Base-by-base conservation (phyloP, 2,329 filamentous ascomycete genomes). In the Albophoma yamanashiensis region DNA sequence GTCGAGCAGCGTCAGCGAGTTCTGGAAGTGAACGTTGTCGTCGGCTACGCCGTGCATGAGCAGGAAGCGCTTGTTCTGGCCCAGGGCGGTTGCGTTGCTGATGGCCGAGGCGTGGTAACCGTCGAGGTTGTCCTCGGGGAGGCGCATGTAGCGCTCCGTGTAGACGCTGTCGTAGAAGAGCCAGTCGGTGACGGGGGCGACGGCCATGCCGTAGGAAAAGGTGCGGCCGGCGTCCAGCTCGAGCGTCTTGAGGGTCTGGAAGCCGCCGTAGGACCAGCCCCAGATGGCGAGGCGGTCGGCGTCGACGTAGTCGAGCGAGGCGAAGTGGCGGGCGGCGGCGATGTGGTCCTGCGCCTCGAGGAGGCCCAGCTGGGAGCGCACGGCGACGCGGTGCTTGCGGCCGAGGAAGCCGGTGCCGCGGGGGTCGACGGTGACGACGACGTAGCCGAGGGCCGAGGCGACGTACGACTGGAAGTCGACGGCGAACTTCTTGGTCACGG, bases 151-250 rank as follows among this genome's bases (percentile, higher is more conserved):
- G 42, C 94, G 86, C 75, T 97, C 92, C 0, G 92, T 95, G 77
- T 97, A 97, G 68, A 97, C 87, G 61, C 86, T 90, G 75, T 97
- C 90, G 75, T 99, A 99, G 75, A 89, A 96, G 60, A 89, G 83
- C 94, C 94, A 99, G 74, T 99, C 92, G 0, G 93, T 97, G n/a
- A 99, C 94, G 22, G 94, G 94, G 1, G 94, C 94, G 58, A 99
- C 95, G 8, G 95, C 92, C 89, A 99, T 96, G 66, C 94, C 95
- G 72, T 99, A 99, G 64, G 87, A 87, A 78, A 97, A 99, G 0
- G 92, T 97, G 69, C 85, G 73, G 6, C 95, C 94, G 11, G 85
- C 93, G 71, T 99, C 94, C 63, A 85, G 83, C 78, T 99, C 94
- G 15, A 99, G 85, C 1, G 91, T 94, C 78, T 99, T 99, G 68